Evolutionary conservation across 2,329 filamentous ascomycete genomes (phyloP), one percentile per base, ranked within the genome.

Genomic region (Monosporascus sp.): DNA sequence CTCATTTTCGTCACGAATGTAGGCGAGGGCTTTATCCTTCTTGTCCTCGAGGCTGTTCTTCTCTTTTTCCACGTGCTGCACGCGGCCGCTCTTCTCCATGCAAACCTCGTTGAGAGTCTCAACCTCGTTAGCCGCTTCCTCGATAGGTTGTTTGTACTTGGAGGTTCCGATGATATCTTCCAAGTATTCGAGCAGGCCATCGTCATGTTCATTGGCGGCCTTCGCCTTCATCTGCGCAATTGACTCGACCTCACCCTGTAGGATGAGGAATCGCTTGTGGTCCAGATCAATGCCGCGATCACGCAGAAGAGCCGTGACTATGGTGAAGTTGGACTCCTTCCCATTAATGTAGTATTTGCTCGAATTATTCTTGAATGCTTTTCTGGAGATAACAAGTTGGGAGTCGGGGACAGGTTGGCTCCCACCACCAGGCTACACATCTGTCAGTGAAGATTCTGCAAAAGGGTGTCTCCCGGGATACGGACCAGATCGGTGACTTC

Each of bases 141-240:
- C 94, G 58, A 99, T 99, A 0, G 94, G 93, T 0, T 88, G 83
- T 74, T 99, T 99, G 76, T 99, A 99, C 69, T 96, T 97, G 6
- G 94, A 97, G 0, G 94, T 99, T 57, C 95, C 94, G 63, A 99
- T 97, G 56, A 99, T 99, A 65, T 99, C 94, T 69, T 99, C 94
- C 0, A 99, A 82, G 59, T 99, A 99, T 70, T 99, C 94, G 18
- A 99, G 79, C 3, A 99, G 81, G 14, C 94, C 94, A 64, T 99
- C 94, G 56, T 99, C 94, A 65, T 97, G 93, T 69, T 99, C 94
- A 62, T 90, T 93, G 43, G 82, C 86, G 4, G 95, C 94, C 70
- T 99, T 99, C 18, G 95, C 81, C 72, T 99, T 99, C 94, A 99
- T 99, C 72, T 97, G 94, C 6, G 94, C 93, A 67, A 99, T 99